Conservation (phyloP, 2,329 filamentous ascomycete species). For the Exophiala alcalophila region DNA sequence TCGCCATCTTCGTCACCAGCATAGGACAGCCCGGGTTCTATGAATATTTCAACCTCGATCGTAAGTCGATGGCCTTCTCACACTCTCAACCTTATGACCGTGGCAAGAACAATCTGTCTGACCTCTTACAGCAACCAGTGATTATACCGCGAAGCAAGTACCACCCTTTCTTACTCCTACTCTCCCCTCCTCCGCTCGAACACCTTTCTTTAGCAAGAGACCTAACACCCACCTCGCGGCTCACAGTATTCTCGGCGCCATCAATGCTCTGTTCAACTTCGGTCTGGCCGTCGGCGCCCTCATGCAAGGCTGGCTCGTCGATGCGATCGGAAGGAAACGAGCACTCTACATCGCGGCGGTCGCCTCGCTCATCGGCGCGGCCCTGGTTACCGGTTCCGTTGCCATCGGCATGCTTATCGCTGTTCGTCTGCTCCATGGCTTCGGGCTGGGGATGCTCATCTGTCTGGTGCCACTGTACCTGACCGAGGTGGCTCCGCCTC, state of each 20-base stretch:
- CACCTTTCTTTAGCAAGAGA: background rate
- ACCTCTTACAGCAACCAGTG: slow-evolving; percentile 10
- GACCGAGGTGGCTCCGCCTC: slow-evolving; percentile 14
- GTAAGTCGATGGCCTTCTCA: slow-evolving; percentile 3
- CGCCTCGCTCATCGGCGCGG: slow-evolving; percentile 12
- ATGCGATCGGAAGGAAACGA: slow-evolving; percentile 11
- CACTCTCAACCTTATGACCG: background rate
- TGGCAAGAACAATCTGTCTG: no score
- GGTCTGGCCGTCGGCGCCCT: slow-evolving; percentile 40
- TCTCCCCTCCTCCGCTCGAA: no score
- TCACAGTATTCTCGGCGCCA: slow-evolving; percentile 42
- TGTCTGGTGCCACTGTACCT: slow-evolving; percentile 18
- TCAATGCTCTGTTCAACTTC: slow-evolving; percentile 46
- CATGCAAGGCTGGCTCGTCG: slow-evolving; percentile 37
- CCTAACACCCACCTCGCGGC: slow-evolving; percentile 27
- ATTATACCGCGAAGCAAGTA: slow-evolving; percentile 18
- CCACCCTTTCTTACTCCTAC: background rate
- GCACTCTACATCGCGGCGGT: slow-evolving; percentile 9
- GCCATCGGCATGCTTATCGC: slow-evolving; percentile 17
- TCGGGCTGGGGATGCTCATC: slow-evolving; percentile 19
- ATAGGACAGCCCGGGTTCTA: slow-evolving; percentile 55
- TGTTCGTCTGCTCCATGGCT: slow-evolving; percentile 14
- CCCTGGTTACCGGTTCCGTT: slow-evolving; percentile 12
- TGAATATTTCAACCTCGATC: slow-evolving; percentile 45
- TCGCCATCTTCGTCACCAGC: slow-evolving; percentile 51